phyloP scores from a whole-genome alignment of 2,329 filamentous ascomycete genomes.

The Hirsutella rhossiliensis region DNA sequence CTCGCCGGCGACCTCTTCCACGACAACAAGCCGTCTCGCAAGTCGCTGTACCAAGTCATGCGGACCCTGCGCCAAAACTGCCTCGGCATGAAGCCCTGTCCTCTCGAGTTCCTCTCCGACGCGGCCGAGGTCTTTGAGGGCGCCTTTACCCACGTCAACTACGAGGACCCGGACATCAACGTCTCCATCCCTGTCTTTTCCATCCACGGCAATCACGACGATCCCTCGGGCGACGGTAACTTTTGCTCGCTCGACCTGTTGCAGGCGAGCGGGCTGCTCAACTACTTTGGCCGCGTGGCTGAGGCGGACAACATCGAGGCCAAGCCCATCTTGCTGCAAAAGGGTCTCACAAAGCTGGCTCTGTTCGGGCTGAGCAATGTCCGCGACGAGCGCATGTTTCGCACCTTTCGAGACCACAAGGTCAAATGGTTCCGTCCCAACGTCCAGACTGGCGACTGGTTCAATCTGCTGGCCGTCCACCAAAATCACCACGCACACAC shows the following conservation, averaged over 20 bases:
- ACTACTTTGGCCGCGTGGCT: constrained; percentile 88
- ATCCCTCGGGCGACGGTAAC: constrained; percentile 92
- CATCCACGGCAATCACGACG: constrained; percentile 97
- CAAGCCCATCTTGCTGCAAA: constrained; percentile 86
- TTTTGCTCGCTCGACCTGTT: constrained; percentile 83
- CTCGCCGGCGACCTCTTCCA: constrained; percentile 94
- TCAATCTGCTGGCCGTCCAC: constrained; percentile 89
- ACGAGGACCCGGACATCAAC: constrained; percentile 95
- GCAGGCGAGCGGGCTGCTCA: constrained; percentile 81
- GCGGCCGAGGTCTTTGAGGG: constrained; percentile 83
- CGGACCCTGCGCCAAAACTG: constrained; percentile 86
- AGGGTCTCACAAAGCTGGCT: constrained; percentile 83
- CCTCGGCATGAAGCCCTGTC: constrained; percentile 87
- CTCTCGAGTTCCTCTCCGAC: constrained; percentile 89
- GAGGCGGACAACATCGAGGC: constrained; percentile 89
- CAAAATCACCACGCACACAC: constrained; percentile 93
- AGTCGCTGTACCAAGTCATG: constrained; percentile 97
- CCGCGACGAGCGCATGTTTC: constrained; percentile 84
- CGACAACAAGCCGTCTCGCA: constrained; percentile 93
- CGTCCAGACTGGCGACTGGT: constrained; percentile 77
- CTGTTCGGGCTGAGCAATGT: constrained; percentile 94
- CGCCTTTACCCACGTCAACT: constrained; percentile 89
- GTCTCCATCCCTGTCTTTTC: constrained; percentile 95
- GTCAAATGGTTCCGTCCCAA: constrained; percentile 87
- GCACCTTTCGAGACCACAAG: constrained; percentile 84